A percentile compares a stretch with the other conserved stretches of the same genome.
Conservation (phyloP, 2,329 filamentous ascomycete genomes). For the Leptographium lundbergii region DNA sequence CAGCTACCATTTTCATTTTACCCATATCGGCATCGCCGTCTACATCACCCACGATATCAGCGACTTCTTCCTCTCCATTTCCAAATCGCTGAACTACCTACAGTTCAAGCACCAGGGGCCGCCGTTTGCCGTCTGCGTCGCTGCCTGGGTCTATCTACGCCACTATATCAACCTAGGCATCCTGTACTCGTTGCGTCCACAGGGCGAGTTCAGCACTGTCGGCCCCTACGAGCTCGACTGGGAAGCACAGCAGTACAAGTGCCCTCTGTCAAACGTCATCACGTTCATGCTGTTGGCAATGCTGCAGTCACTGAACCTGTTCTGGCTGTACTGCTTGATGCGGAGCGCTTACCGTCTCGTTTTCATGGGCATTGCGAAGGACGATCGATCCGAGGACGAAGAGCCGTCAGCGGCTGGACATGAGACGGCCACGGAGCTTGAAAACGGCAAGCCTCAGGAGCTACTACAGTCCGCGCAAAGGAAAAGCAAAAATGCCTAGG, state of each 20-base stretch:
- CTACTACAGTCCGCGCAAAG: not conserved
- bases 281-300: conserved; percentile 49
- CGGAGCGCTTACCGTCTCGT: conserved; percentile 63
- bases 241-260: conserved; percentile 68
- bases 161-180: conserved; percentile 75
- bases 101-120: conserved; percentile 63
- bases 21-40: conserved; percentile 83
- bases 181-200: conserved; percentile 58
- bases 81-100: conserved; percentile 85
- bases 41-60: conserved; percentile 92
- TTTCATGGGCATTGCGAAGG: conserved; percentile 46
- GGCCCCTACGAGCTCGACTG: conserved; percentile 67
- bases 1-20: conserved; percentile 94
- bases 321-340: conserved; percentile 70
- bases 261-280: conserved; percentile 54
- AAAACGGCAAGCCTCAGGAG: not conserved
- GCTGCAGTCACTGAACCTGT: conserved; percentile 65
- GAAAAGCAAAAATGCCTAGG: not conserved
- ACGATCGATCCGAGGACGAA: conserved; percentile 59
- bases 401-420: conserved; percentile 34
- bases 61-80: conserved; percentile 91
- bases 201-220: conserved; percentile 52
- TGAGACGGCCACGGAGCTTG: not conserved
- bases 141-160: conserved; percentile 76
- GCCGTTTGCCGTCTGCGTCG: conserved; percentile 75